Evolutionary conservation across 441 rosid genomes (phyloP).

Genomic region (Erodium texanum): DNA sequence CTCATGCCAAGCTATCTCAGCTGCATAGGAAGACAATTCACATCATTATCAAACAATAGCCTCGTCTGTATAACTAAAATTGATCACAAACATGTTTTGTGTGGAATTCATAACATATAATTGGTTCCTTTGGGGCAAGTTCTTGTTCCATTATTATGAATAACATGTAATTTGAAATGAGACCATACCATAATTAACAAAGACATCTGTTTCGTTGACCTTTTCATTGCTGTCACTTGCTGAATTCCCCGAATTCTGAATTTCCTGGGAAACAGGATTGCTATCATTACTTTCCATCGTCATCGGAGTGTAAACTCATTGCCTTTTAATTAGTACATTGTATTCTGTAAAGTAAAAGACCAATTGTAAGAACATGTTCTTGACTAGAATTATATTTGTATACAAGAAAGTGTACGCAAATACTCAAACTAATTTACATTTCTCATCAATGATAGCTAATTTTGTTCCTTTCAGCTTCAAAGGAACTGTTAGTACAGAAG

Average conservation of each 20-base stretch:
- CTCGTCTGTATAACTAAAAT: too few species aligned
- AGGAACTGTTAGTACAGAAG: neutral
- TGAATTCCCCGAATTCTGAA: neutral
- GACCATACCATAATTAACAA: conserved; percentile 5
- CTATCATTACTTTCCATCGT: neutral
- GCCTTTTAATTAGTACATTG: neutral
- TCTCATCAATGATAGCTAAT: neutral
- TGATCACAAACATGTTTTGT: too few species aligned
- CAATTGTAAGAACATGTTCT: neutral
- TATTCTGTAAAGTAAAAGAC: neutral
- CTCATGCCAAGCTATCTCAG: conserved; percentile 53
- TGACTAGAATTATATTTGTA: neutral
- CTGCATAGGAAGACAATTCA: conserved; percentile 21
- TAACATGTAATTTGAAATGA: neutral
- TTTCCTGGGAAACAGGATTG: neutral
- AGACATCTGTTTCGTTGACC: neutral
- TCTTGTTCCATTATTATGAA: neutral
- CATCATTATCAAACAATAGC: conserved; percentile 10
- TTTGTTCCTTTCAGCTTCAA: neutral
- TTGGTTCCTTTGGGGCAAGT: neutral
- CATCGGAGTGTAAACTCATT: neutral
- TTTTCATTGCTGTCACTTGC: neutral
- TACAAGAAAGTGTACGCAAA: neutral
- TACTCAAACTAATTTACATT: neutral
- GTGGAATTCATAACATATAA: too few species aligned